Percentiles rank a stretch among this genome's conserved stretches.
Conservation (phyloP, 768 basidiomycete species). For the Termitomyces sp. region DNA sequence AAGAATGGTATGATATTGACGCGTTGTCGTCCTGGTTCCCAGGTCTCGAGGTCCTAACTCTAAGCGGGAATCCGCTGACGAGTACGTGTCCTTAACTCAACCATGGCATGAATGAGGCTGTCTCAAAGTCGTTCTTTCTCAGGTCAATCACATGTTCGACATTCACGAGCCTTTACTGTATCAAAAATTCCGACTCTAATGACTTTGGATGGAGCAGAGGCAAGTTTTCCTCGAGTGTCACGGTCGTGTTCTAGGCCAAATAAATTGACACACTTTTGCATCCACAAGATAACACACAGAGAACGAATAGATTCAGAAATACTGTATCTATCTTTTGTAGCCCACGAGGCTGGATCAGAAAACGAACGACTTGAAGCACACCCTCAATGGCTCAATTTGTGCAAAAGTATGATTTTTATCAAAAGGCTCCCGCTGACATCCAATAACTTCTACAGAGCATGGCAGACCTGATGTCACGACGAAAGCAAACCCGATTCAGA, state of each 20-base stretch:
- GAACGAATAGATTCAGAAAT: slow-evolving; percentile 82
- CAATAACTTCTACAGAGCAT: slow-evolving; percentile 42
- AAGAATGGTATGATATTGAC: slow-evolving; percentile 62
- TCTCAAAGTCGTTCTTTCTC: slow-evolving; percentile 11
- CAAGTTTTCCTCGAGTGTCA: slow-evolving; percentile 31
- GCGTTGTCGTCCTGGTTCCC: slow-evolving; percentile 70
- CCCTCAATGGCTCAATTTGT: slow-evolving; percentile 64
- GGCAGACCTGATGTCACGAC: slow-evolving; percentile 44
- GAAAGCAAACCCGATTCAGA: slow-evolving; percentile 26
- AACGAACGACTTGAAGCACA: slow-evolving; percentile 46
- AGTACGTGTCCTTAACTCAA: slow-evolving; percentile 36
- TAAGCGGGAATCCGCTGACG: slow-evolving; percentile 63
- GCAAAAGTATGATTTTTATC: slow-evolving; percentile 45
- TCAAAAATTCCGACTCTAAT: slow-evolving; percentile 65
- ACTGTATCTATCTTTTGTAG: slow-evolving; percentile 73
- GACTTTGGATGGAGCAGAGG: slow-evolving; percentile 61
- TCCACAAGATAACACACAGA: slow-evolving; percentile 55
- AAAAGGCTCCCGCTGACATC: slow-evolving; percentile 5
- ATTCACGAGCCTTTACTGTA: slow-evolving; percentile 58
- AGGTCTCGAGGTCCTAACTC: slow-evolving; percentile 52
- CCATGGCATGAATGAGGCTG: neutral
- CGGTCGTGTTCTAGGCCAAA: slow-evolving; percentile 1
- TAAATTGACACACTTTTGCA: slow-evolving; percentile 7
- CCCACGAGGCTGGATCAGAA: slow-evolving; percentile 40
- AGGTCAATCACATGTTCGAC: slow-evolving; percentile 36